Base-by-base conservation (phyloP, 164 flowering plant species). In the Chimonanthus salicifolius region DNA sequence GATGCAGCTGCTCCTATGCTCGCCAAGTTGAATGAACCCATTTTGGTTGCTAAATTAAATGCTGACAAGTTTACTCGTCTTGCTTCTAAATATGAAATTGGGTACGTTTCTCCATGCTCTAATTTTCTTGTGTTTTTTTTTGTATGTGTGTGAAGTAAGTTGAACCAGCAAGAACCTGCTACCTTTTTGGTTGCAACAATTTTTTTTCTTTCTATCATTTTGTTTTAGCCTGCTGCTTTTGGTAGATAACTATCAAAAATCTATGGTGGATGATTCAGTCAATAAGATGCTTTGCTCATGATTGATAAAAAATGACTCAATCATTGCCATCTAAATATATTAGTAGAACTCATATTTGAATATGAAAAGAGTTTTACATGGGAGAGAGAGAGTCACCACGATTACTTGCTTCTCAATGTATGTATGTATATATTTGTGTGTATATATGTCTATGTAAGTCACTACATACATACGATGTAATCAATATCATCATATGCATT, bases 1-100 rank as follows among this genome's bases (percentile, higher is more conserved):
- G 98, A 94, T 81, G 90, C 80, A 48, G 99, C 99, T 48, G 99
- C 99, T 20, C 92, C 94, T 16, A 16, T 84, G 67, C 94, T 96
- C 72, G 87, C 95, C 60, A 76, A 64, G 69, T 80, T 88, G 83
- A 91, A 90, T 80, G 74, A 83, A 76, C 94, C 98, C 21, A 77
- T 94, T 33, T 88, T 85, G 71, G 83, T 96, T 70, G 99, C 97
- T 33, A 96, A 96, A 87, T 78, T 96, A 68, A 77, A 96, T 83
- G 99, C 94, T 60, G 99, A 96, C 87, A 96, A 92, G 84, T 88
- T 63, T 72, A 83, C 77, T 21, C 84, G 87, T 62, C 81, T 96
- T 71, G 88, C 80, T 74, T 49, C 75, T 7, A 94, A 92, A 87
- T 81, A 90, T 73, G 93, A 94, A 0, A 74, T 96, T 69, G 95